Evolutionary conservation across 2,329 filamentous ascomycete species (phyloP).

Genomic region (Capronia americana): DNA sequence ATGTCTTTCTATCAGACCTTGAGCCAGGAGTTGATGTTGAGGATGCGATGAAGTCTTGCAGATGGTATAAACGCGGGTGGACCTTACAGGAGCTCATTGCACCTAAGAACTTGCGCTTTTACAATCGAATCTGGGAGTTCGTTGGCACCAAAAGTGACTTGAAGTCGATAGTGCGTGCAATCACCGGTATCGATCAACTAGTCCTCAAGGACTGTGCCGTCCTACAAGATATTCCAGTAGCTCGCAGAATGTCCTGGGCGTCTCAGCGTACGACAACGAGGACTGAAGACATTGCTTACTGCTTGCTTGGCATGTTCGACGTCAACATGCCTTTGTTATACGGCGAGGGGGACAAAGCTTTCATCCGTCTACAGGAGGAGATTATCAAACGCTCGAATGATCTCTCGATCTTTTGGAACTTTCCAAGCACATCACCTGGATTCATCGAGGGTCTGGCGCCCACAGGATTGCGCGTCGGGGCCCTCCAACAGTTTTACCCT

Average conservation of each 20-base stretch:
- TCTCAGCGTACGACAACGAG: constrained; percentile 45
- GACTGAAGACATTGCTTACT: constrained; percentile 53
- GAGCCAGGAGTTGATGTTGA: background rate
- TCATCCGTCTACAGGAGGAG: constrained; percentile 35
- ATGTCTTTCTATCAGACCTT: constrained; percentile 36
- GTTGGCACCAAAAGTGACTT: constrained; percentile 19
- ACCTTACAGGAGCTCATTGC: constrained; percentile 24
- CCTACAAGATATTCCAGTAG: constrained; percentile 36
- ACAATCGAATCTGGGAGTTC: background rate
- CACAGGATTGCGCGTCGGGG: background rate
- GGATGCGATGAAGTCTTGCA: constrained; percentile 20
- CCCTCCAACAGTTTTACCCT: background rate
- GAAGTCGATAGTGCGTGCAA: constrained; percentile 1
- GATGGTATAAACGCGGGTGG: constrained; percentile 27
- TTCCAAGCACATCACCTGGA: background rate
- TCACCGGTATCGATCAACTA: constrained; percentile 14
- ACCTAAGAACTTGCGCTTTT: constrained; percentile 15
- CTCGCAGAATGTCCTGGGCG: constrained; percentile 51
- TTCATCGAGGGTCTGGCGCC: no score
- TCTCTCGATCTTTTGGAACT: constrained; percentile 9
- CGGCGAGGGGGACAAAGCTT: constrained; percentile 45
- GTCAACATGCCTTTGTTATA: constrained; percentile 55
- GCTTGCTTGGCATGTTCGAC: constrained; percentile 53
- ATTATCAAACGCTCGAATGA: constrained; percentile 30
- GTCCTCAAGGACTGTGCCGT: constrained; percentile 46